Evolutionary conservation across 2,329 filamentous ascomycete species (phyloP).

Genomic region (Sclerotinia subarctica): DNA sequence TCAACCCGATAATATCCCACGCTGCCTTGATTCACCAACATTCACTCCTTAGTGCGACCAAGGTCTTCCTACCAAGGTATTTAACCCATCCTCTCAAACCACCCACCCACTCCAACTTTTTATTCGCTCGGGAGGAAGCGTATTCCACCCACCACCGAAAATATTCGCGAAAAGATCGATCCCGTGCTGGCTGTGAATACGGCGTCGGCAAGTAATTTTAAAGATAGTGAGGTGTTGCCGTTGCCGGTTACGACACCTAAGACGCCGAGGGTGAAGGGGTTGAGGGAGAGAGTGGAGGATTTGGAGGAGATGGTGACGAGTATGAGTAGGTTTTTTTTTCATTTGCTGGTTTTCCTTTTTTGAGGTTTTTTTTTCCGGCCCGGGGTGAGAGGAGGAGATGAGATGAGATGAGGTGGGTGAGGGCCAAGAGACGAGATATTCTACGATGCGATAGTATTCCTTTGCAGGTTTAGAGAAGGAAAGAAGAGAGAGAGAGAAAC

Average conservation of each 20-base stretch:
- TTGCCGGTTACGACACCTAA: slow-evolving; percentile 35
- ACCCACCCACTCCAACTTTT: background rate
- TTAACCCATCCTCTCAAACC: no score
- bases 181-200: slow-evolving; percentile 33
- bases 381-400: background rate
- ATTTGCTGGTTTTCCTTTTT: background rate
- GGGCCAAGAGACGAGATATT: background rate
- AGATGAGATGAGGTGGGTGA: no score
- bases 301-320: no score
- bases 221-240: slow-evolving; percentile 28
- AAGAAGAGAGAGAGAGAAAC: no score
- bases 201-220: slow-evolving; percentile 11
- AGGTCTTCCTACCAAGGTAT: no score
- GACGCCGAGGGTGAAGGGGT: slow-evolving; percentile 20
- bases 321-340: no score
- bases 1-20: no score
- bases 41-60: no score
- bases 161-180: slow-evolving; percentile 31
- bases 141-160: slow-evolving; percentile 32
- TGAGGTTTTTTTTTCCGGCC: no score
- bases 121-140: slow-evolving; percentile 37
- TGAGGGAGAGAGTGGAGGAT: slow-evolving; percentile 21
- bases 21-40: no score
- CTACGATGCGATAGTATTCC: background rate
- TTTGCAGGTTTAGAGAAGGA: background rate